Evolutionary conservation across 305 asterid species (phyloP), one percentile per base, ranked within the genome.

Genomic region (Fraxinus ornus): DNA sequence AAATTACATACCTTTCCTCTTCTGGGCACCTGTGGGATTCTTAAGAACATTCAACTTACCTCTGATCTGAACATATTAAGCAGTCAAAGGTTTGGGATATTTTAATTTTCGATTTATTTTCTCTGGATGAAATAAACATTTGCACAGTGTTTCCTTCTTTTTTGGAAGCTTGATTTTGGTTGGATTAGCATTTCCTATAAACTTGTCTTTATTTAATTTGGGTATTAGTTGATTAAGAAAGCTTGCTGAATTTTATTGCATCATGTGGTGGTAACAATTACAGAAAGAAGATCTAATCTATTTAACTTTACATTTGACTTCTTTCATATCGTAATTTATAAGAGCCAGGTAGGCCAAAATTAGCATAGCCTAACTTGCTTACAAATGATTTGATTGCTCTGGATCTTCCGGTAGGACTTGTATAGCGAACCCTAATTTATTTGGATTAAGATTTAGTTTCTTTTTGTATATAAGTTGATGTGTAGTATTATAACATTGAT

Each of bases 41-140:
- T 73, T 82, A 72, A 70, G 39, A 83, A 2, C 55, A 79, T 26
- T 79, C 82, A 36, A 80, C 82, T 81, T 76, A 84, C 41, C 86
- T 60, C 36, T 10, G 7, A 33, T 62, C 74, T 4, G 74, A 66
- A 10, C 36, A 26, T 13, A 66, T 21, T 66, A 72, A 87, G 72
- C 81, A 55, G 60, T 4, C 21, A 68, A 81, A 87, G 91, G 93
- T 90, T 64, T 74, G 87, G 47, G 80, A 57, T 83, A 57, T 73
- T 74, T 73, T 79, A 21, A 3, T 81, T 37, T n/a, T 70, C 36
- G 41, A 30, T 83, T 81, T 79, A 71, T 17, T 33, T 8, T 52
- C 71, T 66, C 24, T 9, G 35, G 64, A 19, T 19, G 44, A 17
- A 36, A 66, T 30, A 55, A 26, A 41, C 4, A 4, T 3, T 62